phyloP scores from a whole-genome alignment of 1,284 basidiomycete species.

The Ceraceosorus guamensis region DNA sequence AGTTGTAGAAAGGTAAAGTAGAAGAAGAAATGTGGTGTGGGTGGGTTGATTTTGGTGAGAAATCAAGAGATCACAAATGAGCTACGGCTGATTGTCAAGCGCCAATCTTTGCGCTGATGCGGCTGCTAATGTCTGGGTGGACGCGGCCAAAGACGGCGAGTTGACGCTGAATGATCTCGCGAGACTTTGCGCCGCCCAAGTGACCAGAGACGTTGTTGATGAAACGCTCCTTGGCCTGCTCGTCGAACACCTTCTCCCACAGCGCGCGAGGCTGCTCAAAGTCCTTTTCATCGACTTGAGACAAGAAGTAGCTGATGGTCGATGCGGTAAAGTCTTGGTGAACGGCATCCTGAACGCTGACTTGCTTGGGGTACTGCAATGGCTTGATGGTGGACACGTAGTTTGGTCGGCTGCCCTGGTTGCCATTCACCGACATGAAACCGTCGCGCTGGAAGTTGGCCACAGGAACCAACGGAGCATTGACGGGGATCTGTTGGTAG shows the following conservation, averaged over 20 bases:
- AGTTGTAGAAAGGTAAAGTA: too few relatives aligned
- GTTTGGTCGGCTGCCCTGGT: constrained; percentile 75
- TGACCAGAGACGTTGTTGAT: constrained; percentile 30
- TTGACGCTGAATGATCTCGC: constrained; percentile 18
- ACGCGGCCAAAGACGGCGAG: constrained; percentile 19
- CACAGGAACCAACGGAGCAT: constrained; percentile 48
- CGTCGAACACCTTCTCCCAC: constrained; percentile 70
- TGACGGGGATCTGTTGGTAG: constrained; percentile 31
- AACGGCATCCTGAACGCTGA: background rate
- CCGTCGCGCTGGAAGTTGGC: constrained; percentile 68
- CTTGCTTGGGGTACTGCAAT: constrained; percentile 12
- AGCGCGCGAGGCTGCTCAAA: constrained; percentile 81
- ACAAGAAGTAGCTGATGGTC: constrained; percentile 55
- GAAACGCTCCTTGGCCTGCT: constrained; percentile 45
- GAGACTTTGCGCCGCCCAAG: constrained; percentile 16
- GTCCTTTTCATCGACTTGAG: constrained; percentile 60
- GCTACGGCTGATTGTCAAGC: background rate
- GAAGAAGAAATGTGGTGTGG: too few relatives aligned
- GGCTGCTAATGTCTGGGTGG: constrained; percentile 10
- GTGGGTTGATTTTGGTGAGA: too few relatives aligned
- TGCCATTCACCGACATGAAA: constrained; percentile 50
- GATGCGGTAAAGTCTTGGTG: constrained; percentile 6
- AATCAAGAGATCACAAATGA: too few relatives aligned
- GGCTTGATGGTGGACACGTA: constrained; percentile 66
- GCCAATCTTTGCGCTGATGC: constrained; percentile 9